These are phyloP conservation scores for Colletotrichum trifolii DNA, from an alignment of 2,329 filamentous ascomycete genomes.

Conservation along the genomic window DNA sequence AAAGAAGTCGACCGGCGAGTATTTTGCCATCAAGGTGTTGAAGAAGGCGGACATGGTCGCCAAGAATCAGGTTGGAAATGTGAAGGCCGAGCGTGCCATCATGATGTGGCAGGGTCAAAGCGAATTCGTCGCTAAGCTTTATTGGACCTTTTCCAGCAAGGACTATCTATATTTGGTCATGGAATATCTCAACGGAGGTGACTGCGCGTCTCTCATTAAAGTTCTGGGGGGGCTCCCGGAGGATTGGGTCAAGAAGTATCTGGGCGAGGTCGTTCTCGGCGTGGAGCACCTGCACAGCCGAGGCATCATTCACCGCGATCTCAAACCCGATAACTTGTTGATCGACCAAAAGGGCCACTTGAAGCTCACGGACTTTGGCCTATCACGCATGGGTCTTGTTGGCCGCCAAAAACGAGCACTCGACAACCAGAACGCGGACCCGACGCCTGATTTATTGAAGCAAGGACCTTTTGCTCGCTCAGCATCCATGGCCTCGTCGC, in stretches of 20 bases:
- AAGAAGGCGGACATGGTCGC: constrained; percentile 99
- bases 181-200: constrained; percentile 98
- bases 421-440: constrained; percentile 79
- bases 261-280: constrained; percentile 95
- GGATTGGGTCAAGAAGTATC: constrained; percentile 98
- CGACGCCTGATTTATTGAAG: constrained; percentile 92
- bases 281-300: constrained; percentile 95
- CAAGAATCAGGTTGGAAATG: constrained; percentile 99
- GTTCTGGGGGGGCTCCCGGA: constrained; percentile 91
- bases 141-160: constrained; percentile 99
- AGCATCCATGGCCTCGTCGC: constrained; percentile 86
- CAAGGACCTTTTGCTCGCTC: constrained; percentile 90
- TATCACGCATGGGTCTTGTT: constrained; percentile 96
- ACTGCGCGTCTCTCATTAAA: constrained; percentile 96
- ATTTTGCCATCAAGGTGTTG: constrained; percentile 97
- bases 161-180: constrained; percentile 98
- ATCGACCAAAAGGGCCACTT: constrained; percentile 97
- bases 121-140: constrained; percentile 98
- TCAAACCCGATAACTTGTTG: constrained; percentile 96
- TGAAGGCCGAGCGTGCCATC: constrained; percentile 97
- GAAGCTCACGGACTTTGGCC: constrained; percentile 96
- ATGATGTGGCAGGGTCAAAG: constrained; percentile 99
- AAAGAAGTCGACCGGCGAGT: constrained; percentile 98
- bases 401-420: constrained; percentile 95
- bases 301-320: constrained; percentile 94